Conservation (phyloP, 495 filamentous ascomycete species). For the Penicillium samsonianum region DNA sequence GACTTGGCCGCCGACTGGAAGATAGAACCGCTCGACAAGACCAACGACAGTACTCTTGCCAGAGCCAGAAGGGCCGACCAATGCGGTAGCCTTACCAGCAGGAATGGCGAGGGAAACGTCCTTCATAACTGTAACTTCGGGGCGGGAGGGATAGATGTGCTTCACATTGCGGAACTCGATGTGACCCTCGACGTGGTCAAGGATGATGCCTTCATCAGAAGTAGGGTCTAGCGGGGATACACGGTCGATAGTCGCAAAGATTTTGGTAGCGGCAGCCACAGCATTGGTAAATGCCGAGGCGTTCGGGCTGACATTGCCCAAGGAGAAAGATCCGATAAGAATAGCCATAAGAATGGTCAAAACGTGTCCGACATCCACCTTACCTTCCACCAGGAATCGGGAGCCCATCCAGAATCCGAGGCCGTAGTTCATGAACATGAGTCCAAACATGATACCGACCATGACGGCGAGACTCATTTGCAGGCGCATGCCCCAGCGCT, state of each 20-base stretch:
- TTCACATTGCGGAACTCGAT: conserved; percentile 83
- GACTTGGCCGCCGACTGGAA: conserved; percentile 77
- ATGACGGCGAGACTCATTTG: conserved; percentile 70
- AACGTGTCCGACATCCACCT: conserved; percentile 54
- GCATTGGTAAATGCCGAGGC: conserved; percentile 79
- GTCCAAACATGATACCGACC: conserved; percentile 77
- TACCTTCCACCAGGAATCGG: conserved; percentile 67
- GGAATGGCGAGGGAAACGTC: conserved; percentile 76
- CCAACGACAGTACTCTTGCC: conserved; percentile 94
- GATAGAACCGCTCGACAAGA: conserved; percentile 89
- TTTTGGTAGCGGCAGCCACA: conserved; percentile 83
- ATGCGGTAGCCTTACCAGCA: conserved; percentile 82
- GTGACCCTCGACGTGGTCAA: conserved; percentile 70
- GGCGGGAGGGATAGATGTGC: conserved; percentile 91
- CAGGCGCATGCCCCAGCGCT: conserved; percentile 74
- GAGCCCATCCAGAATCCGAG: conserved; percentile 96
- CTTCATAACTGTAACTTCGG: conserved; percentile 84
- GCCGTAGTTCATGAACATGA: conserved; percentile 87
- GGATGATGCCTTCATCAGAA: conserved; percentile 65
- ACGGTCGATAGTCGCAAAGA: conserved; percentile 90
- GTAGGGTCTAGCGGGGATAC: conserved; percentile 83
- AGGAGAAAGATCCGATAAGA: conserved; percentile 86
- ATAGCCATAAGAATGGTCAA: conserved; percentile 86
- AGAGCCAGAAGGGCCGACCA: conserved; percentile 85
- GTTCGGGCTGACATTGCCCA: conserved; percentile 88